Conservation (phyloP, 305 asterid species). For the Nicotiana rustica region DNA sequence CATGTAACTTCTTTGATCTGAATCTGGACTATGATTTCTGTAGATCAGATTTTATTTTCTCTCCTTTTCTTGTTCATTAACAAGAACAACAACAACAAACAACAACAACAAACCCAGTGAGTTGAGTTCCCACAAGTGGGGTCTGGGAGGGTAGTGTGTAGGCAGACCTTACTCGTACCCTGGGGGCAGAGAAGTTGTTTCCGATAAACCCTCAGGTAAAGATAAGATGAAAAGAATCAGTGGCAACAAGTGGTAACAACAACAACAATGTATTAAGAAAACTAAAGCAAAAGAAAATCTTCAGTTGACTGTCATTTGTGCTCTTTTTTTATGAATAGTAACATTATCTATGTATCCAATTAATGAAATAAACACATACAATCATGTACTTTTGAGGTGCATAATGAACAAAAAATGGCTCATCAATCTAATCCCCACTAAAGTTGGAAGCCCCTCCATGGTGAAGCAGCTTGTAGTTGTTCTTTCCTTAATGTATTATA, state of each 20-base stretch:
- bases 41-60: too few relatives aligned
- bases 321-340: neutral
- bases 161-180: too few relatives aligned
- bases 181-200: too few relatives aligned
- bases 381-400: constrained; percentile 1
- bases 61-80: neutral
- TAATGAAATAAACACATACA: neutral
- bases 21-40: neutral
- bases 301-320: neutral
- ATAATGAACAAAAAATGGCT: neutral
- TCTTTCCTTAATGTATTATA: neutral
- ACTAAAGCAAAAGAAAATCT: neutral
- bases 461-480: neutral
- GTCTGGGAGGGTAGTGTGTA: too few relatives aligned
- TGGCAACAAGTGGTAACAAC: too few relatives aligned
- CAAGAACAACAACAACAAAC: too few relatives aligned
- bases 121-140: too few relatives aligned
- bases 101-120: too few relatives aligned
- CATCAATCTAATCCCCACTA: neutral
- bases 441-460: neutral
- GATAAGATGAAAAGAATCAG: too few relatives aligned
- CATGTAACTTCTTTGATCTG: neutral
- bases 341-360: neutral
- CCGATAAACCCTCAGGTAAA: too few relatives aligned
- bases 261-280: neutral